These are phyloP conservation scores for Ilyonectria sp. DNA, from an alignment of 2,329 filamentous ascomycete genomes.

Conservation along the genomic window DNA sequence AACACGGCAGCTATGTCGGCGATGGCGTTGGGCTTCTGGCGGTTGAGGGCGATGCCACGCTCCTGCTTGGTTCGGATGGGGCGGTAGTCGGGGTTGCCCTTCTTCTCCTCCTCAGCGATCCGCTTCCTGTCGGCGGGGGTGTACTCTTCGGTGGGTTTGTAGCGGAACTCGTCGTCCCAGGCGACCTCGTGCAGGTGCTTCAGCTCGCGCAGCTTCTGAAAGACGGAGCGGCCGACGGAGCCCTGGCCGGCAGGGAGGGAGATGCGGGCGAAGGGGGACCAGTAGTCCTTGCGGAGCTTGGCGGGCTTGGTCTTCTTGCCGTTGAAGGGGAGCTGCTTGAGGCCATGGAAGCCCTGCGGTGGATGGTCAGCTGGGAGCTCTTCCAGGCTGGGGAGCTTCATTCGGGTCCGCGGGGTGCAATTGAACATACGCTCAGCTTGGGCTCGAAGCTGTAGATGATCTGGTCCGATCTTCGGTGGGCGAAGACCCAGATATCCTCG, in stretches of 20 bases:
- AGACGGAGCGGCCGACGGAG: slow-evolving; percentile 71
- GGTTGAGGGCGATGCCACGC: slow-evolving; percentile 68
- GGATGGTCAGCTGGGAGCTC: slow-evolving; percentile 21
- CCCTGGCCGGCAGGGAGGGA: slow-evolving; percentile 68
- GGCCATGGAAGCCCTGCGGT: slow-evolving; percentile 57
- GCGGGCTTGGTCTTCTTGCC: slow-evolving; percentile 77
- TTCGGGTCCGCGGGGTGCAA: not conserved
- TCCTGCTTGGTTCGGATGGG: slow-evolving; percentile 57
- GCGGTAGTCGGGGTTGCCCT: slow-evolving; percentile 50
- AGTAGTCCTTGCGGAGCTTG: slow-evolving; percentile 78
- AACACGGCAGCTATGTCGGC: slow-evolving; percentile 76
- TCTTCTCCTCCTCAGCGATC: slow-evolving; percentile 48
- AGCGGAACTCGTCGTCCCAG: slow-evolving; percentile 68
- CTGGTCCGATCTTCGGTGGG: slow-evolving; percentile 65
- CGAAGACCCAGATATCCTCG: slow-evolving; percentile 71
- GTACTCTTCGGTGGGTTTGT: slow-evolving; percentile 55
- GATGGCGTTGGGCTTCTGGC: slow-evolving; percentile 73
- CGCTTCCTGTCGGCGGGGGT: slow-evolving; percentile 53
- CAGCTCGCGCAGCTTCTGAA: slow-evolving; percentile 76
- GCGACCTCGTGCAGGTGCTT: slow-evolving; percentile 73
- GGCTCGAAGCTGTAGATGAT: slow-evolving; percentile 67
- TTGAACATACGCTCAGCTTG: slow-evolving; percentile 61
- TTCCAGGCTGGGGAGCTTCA: not conserved
- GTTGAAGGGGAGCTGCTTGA: slow-evolving; percentile 75
- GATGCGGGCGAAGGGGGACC: slow-evolving; percentile 73